Percentiles rank a stretch among this genome's conserved stretches.
phyloP scores from a whole-genome alignment of 306 rosid species.

The Rubus idaeus region DNA sequence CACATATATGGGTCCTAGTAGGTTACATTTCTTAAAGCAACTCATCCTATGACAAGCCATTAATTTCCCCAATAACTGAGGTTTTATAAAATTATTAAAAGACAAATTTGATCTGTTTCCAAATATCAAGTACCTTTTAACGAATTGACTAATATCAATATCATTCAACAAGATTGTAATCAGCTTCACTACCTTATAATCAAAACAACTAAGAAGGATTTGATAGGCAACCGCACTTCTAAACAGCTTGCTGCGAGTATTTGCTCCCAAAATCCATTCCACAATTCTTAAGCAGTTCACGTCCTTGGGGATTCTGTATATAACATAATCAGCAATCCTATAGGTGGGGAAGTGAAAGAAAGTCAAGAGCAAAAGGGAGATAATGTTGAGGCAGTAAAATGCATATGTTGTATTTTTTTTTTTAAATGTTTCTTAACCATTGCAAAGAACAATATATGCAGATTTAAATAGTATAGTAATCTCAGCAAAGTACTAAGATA shows the following conservation, averaged over 20 bases:
- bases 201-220: conserved; percentile 57
- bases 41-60: not conserved
- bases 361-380: conserved; percentile 17
- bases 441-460: not conserved
- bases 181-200: conserved; percentile 44
- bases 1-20: not conserved
- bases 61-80: not conserved
- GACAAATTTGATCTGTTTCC: not conserved
- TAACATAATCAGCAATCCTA: conserved; percentile 22
- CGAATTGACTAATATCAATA: not conserved
- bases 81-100: not conserved
- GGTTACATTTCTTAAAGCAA: not conserved
- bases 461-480: too few species aligned
- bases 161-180: not conserved
- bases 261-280: conserved; percentile 65
- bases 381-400: conserved; percentile 4
- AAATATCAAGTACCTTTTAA: not conserved
- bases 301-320: conserved; percentile 69
- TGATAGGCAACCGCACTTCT: conserved; percentile 69
- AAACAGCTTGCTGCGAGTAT: conserved; percentile 64
- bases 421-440: not conserved
- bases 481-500: not conserved
- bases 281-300: conserved; percentile 68
- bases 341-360: conserved; percentile 18
- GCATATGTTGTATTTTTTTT: too few species aligned